Evolutionary conservation across 208 protist genomes (phyloP), one percentile per base, ranked within the genome.

Genomic region (Crithidia acanthocephali): DNA sequence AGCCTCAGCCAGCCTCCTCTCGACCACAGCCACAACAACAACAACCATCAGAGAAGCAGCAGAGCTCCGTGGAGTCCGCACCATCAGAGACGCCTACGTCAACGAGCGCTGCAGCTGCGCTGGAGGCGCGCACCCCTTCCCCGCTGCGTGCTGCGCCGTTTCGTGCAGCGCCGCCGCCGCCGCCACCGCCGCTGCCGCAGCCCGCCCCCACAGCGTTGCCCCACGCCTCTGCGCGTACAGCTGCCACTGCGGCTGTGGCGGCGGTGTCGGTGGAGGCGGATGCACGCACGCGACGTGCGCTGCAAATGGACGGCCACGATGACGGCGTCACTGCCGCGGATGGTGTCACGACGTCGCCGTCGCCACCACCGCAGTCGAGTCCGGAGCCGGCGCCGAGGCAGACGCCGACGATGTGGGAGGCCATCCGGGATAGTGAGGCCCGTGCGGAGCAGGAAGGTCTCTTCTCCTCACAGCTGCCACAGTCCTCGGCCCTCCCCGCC

Each of bases 141-240:
- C 70, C 70, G 23, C 70, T 75, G 22, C 70, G 70, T 7, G 53
- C 61, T n/a, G 68, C 37, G 2, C 68, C 68, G 3, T 25, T 16
- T 2, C 68, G 68, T 3, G 68, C 47, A 15, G 57, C 66, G 3
- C 66, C 66, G 7, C 53, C 13, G 53, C 66, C 66, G 33, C 66
- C 66, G 11, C 66, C 25, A 8, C 65, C n/a, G n/a, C n/a, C n/a
- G n/a, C n/a, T 2, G 61, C 30, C 22, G 37, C 22, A 50, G 40
- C 11, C 55, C 10, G n/a, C 42, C 42, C 47, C 42, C 18, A 20
- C 20, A 2, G 44, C 11, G 25, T 4, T 28, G 11, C 22, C 40
- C 22, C 6, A 22, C 20, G 2, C 32, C 22, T 37, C 20, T n/a
- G 10, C 44, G 6, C 5, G 18, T 15, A 18, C 2, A 23, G 48